A percentile compares a stretch with the other conserved stretches of the same genome.
These are phyloP conservation scores for Cyclocybe cylindracea DNA, from an alignment of 768 basidiomycete genomes.

Conservation along the genomic window DNA sequence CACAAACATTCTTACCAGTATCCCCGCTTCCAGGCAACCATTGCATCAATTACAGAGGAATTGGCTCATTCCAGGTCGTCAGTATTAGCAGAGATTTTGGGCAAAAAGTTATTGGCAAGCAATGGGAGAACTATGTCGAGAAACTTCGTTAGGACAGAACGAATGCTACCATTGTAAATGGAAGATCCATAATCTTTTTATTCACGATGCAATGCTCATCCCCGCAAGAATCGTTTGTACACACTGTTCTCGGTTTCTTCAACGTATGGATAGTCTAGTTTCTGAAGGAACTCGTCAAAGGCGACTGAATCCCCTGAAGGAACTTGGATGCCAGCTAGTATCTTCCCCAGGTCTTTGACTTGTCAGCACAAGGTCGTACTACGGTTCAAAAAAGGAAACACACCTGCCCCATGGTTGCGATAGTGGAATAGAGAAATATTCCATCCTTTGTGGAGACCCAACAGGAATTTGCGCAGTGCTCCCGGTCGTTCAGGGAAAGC, in stretches of 20 bases:
- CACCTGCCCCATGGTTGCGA: constrained; percentile 95
- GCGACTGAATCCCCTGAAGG: constrained; percentile 63
- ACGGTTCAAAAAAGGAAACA: constrained; percentile 19
- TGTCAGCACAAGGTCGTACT: not conserved
- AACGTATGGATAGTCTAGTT: constrained; percentile 83
- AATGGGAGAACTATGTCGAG: no score
- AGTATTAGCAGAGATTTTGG: no score
- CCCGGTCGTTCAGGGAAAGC: constrained; percentile 96
- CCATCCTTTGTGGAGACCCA: constrained; percentile 82
- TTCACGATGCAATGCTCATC: constrained; percentile 13
- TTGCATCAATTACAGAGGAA: no score
- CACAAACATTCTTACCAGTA: no score
- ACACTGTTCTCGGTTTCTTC: constrained; percentile 93
- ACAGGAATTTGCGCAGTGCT: constrained; percentile 87
- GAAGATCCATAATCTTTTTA: not conserved
- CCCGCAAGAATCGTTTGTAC: constrained; percentile 71
- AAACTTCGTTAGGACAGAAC: no score
- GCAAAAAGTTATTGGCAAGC: no score
- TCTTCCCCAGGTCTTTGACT: constrained; percentile 80
- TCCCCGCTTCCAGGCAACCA: no score
- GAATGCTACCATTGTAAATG: not conserved
- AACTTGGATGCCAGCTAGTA: constrained; percentile 93
- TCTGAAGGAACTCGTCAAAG: constrained; percentile 75
- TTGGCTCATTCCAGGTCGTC: no score
- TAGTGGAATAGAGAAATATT: constrained; percentile 98